These are phyloP conservation scores for Dipodascus geniculatus DNA, from an alignment of 805 yeast species.

Conservation along the genomic window DNA sequence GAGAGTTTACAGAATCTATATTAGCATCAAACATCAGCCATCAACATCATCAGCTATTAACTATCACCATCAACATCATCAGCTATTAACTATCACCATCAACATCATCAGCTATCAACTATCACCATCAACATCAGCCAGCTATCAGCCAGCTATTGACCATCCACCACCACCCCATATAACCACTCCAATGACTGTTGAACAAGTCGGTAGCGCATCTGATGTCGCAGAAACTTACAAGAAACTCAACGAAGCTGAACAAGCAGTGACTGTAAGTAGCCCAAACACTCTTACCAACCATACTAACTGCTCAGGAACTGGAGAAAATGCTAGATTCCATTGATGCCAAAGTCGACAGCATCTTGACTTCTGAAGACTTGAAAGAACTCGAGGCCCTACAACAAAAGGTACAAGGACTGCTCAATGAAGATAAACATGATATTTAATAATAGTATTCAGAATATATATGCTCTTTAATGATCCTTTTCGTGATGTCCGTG, in stretches of 20 bases:
- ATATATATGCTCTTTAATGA: neutral
- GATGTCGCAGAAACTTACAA: conserved; percentile 46
- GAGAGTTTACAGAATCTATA: too few relatives aligned
- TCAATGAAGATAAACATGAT: neutral
- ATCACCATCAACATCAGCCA: too few relatives aligned
- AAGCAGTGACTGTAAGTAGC: conserved; percentile 38
- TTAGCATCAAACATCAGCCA: too few relatives aligned
- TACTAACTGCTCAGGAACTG: conserved; percentile 25
- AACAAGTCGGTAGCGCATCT: conserved; percentile 9
- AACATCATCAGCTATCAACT: too few relatives aligned
- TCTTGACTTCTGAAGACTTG: conserved; percentile 24
- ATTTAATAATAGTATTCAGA: neutral
- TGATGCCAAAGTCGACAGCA: conserved; percentile 51
- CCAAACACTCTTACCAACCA: neutral
- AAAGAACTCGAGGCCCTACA: conserved; percentile 24
- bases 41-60: too few relatives aligned
- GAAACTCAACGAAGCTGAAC: conserved; percentile 56
- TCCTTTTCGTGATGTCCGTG: conserved; percentile 17
- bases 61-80: too few relatives aligned
- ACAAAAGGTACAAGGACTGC: neutral
- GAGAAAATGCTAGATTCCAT: conserved; percentile 55
- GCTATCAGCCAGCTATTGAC: neutral
- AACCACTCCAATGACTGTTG: conserved; percentile 5
- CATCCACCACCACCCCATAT: neutral
- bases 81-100: too few relatives aligned